Percentiles rank a stretch among this genome's conserved stretches.
Conservation (phyloP, 129 eudicot genomes). For the Kitagawia praeruptora region DNA sequence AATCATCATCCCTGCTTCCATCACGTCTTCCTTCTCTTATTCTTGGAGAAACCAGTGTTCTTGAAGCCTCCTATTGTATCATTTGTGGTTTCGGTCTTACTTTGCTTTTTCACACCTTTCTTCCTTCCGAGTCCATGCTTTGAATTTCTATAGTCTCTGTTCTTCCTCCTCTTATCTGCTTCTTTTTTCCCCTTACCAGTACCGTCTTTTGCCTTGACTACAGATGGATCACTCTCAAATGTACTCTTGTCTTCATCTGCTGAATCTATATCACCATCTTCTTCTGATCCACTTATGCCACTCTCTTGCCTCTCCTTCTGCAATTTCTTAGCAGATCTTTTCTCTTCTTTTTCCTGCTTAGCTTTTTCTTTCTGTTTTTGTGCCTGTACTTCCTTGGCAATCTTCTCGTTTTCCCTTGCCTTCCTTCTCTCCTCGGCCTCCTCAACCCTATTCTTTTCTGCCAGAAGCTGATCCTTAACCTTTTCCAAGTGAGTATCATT, state of each 20-base stretch:
- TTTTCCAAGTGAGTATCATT: slow-evolving; percentile 79
- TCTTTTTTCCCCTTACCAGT: slow-evolving; percentile 63
- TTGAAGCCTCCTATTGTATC: slow-evolving; percentile 60
- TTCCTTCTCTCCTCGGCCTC: slow-evolving; percentile 92
- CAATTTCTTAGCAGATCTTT: slow-evolving; percentile 83
- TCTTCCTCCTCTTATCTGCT: slow-evolving; percentile 41
- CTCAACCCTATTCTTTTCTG: slow-evolving; percentile 59
- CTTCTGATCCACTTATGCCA: slow-evolving; percentile 48
- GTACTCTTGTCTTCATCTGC: slow-evolving; percentile 49
- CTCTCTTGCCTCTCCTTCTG: slow-evolving; percentile 74
- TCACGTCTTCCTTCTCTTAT: slow-evolving; percentile 55
- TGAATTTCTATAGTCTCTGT: slow-evolving; percentile 51
- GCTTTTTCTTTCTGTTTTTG: slow-evolving; percentile 67
- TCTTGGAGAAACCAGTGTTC: slow-evolving; percentile 23
- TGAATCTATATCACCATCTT: slow-evolving; percentile 46
- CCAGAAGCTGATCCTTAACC: slow-evolving; percentile 63
- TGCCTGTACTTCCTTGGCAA: slow-evolving; percentile 73
- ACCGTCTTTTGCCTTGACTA: slow-evolving; percentile 46
- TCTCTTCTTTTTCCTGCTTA: slow-evolving; percentile 73
- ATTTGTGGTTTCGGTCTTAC: slow-evolving; percentile 62
- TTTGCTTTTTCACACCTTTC: slow-evolving; percentile 84
- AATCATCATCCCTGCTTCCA: neutral
- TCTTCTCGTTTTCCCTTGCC: slow-evolving; percentile 65
- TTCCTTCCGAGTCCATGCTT: slow-evolving; percentile 78
- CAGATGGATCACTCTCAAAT: slow-evolving; percentile 65